Base-by-base conservation (phyloP, 805 yeast species). In the Pichia manshurica region DNA sequence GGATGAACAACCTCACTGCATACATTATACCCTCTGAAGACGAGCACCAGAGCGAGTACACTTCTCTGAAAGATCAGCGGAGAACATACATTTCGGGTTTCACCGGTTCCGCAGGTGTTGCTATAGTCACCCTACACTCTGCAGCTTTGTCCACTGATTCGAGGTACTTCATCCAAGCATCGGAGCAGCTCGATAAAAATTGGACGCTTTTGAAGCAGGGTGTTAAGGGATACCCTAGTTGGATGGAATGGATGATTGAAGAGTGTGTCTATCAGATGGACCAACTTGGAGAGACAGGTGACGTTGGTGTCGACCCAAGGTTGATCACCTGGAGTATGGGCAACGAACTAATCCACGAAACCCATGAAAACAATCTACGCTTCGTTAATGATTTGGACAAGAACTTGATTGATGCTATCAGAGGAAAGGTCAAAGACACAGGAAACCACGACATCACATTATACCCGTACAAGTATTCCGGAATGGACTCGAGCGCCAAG, bases 101-200 rank as follows among this genome's bases (percentile, higher is more conserved):
- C 67, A 84, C 91, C 12, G 99, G 98, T 0, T 82, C 91, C 42
- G 95, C 97, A 2, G 99, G 98, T 21, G 70, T 87, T 20, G 97
- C 96, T 1, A 75, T 93, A n/a, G 74, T 91, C 17, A 82, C 96
- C 6, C 56, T 72, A 36, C 65, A 67, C 28, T 77, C 79, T 41
- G 95, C 96, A 13, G 86, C 84, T 0, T 68, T 93, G 44, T 81
- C 95, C 8, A 93, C 99, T 0, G 99, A 93, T 66, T 98, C 98
- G 2, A 74, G 99, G 54, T 93, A 93, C 68, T 93, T 88, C 64
- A 71, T 87, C 50, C 99, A 93, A 67, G 98, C 98, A 1, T 79
- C 76, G 20, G 78, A 82, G 49, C 93, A 93, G 67, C 70, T 93
- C 47, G 95, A 87, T 62, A 59, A 66, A 34, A 80, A 81, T 59